A percentile compares a stretch with the other conserved stretches of the same genome.
Evolutionary conservation across 2,329 filamentous ascomycete genomes (phyloP).

Genomic region (Teratosphaeria pseudoeucalypti): DNA sequence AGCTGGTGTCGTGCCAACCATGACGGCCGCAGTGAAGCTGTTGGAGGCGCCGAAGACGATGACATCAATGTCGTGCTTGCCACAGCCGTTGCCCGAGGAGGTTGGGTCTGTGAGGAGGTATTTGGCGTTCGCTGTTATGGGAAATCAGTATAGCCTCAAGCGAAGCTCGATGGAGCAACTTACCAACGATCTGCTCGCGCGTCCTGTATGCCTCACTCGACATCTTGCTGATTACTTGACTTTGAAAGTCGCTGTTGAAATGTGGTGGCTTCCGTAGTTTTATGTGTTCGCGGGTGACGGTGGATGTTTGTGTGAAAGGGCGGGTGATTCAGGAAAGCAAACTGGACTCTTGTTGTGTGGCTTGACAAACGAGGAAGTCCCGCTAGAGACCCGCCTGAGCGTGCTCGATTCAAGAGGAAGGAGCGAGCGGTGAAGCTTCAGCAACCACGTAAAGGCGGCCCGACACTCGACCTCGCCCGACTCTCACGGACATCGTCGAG

Average conservation of each 20-base stretch:
- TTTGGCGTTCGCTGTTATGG: constrained; percentile 12
- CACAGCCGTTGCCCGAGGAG: background rate
- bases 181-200: constrained; percentile 14
- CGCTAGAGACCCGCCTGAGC: background rate
- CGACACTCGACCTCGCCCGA: background rate
- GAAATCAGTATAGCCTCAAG: background rate
- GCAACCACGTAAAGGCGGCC: background rate
- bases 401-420: background rate
- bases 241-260: background rate
- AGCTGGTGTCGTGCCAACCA: constrained; percentile 13
- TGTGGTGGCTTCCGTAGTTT: background rate
- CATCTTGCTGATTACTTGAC: background rate
- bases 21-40: constrained; percentile 13
- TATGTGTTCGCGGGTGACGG: background rate
- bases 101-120: constrained; percentile 7
- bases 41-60: constrained; percentile 12
- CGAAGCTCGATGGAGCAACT: background rate
- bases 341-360: background rate
- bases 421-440: background rate
- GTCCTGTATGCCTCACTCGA: background rate
- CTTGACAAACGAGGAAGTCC: background rate
- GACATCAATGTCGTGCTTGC: constrained; percentile 8
- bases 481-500: too few relatives aligned
- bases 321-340: background rate
- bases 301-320: background rate